Evolutionary conservation across 2,329 filamentous ascomycete genomes (phyloP).

Genomic region (Paecilomyces formosus): DNA sequence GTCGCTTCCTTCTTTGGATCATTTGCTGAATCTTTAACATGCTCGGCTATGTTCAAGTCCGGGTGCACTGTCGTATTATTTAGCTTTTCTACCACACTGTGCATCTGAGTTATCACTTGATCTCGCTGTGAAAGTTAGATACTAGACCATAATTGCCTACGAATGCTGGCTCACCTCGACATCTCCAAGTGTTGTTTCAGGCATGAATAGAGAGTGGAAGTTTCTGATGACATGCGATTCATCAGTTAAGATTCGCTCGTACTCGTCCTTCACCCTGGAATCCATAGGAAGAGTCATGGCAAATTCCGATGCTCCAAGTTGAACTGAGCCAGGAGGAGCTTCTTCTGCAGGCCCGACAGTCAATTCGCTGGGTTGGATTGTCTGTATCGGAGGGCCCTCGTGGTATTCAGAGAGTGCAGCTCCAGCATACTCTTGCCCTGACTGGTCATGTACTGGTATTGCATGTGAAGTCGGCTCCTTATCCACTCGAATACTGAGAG

Average conservation of each 20-base stretch:
- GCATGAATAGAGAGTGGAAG: conserved; percentile 16
- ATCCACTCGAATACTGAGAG: conserved; percentile 30
- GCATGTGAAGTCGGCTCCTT: conserved; percentile 17
- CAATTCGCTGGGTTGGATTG: conserved; percentile 31
- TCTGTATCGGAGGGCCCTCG: conserved; percentile 18
- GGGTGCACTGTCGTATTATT: conserved; percentile 38
- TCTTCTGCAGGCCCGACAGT: conserved; percentile 19
- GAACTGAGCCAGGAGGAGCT: conserved; percentile 21
- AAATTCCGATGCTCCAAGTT: conserved; percentile 32
- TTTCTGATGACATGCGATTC: conserved; percentile 21
- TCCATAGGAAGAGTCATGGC: conserved; percentile 37
- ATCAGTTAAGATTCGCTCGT: conserved; percentile 25
- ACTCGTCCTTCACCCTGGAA: conserved; percentile 35
- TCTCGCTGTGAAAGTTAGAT: conserved; percentile 13
- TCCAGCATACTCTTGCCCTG: conserved; percentile 18
- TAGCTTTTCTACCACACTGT: conserved; percentile 26
- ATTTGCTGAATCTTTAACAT: conserved; percentile 25
- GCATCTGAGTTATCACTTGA: conserved; percentile 22
- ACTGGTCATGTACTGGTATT: conserved; percentile 11
- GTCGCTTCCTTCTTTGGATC: conserved; percentile 31
- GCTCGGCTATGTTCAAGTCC: conserved; percentile 35
- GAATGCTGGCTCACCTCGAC: conserved; percentile 19
- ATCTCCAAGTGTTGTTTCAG: conserved; percentile 5
- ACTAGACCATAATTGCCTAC: neutral
- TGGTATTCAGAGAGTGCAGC: conserved; percentile 18